These are phyloP conservation scores for Daedaleopsis sinensis DNA, from an alignment of 768 basidiomycete species.

Conservation along the genomic window DNA sequence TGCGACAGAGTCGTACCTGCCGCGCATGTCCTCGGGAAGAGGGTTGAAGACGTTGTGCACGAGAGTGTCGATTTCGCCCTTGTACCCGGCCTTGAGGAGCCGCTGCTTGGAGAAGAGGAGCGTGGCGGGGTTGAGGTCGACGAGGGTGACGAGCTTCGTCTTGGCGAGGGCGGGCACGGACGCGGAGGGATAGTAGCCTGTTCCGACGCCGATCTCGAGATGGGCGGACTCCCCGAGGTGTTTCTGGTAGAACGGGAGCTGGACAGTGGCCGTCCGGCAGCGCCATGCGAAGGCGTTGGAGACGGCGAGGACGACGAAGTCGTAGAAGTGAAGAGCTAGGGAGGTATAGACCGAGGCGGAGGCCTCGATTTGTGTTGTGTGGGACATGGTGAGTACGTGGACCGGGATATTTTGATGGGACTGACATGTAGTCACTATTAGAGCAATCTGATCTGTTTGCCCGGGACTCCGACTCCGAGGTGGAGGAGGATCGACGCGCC, in stretches of 20 bases:
- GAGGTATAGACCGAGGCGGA: constrained; percentile 9
- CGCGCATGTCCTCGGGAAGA: constrained; percentile 12
- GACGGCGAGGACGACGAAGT: constrained; percentile 17
- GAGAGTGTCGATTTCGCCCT: constrained; percentile 11
- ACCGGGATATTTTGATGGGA: too few species aligned
- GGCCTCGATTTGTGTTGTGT: not conserved
- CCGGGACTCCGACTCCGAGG: too few species aligned
- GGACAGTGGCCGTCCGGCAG: constrained; percentile 8
- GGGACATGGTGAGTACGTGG: too few species aligned
- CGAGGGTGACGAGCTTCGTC: constrained; percentile 18
- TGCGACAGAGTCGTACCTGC: constrained; percentile 20
- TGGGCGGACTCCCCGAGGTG: constrained; percentile 18
- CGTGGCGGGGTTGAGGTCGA: constrained; percentile 22
- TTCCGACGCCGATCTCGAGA: constrained; percentile 24
- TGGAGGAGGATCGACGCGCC: too few species aligned
- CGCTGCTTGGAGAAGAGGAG: constrained; percentile 12
- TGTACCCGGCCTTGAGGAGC: constrained; percentile 14
- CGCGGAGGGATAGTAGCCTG: constrained; percentile 23
- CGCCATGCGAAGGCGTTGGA: constrained; percentile 21
- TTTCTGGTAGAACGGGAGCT: constrained; percentile 22
- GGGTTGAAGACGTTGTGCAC: constrained; percentile 18
- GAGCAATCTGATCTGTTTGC: too few species aligned
- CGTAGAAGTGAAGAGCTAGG: constrained; percentile 12
- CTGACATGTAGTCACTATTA: too few species aligned
- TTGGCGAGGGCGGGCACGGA: constrained; percentile 7